These are phyloP conservation scores for Casuarina equisetifolia DNA, from an alignment of 306 rosid species.

Conservation along the genomic window DNA sequence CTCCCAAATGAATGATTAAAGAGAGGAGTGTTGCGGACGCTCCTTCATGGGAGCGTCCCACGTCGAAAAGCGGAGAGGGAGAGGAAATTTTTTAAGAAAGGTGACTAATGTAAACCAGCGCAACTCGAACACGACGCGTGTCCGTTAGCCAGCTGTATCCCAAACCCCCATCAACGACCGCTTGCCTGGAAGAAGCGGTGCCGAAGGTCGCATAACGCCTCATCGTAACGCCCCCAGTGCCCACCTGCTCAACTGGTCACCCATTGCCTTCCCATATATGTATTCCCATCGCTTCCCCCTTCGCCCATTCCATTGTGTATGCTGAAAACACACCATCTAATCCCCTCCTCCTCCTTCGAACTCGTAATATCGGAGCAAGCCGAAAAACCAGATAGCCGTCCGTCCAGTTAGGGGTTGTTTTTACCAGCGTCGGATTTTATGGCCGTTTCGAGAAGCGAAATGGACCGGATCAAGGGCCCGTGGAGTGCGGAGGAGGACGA, in stretches of 20 bases:
- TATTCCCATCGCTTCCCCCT: slow-evolving; percentile 16
- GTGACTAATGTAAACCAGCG: slow-evolving; percentile 43
- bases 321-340: neutral
- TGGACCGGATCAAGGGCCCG: slow-evolving; percentile 97
- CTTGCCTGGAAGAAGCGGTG: slow-evolving; percentile 67
- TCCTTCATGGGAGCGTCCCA: slow-evolving; percentile 13
- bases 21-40: slow-evolving; percentile 36
- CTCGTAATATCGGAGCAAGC: neutral
- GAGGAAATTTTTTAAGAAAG: neutral
- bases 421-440: neutral
- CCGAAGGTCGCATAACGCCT: slow-evolving; percentile 39
- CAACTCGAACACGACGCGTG: slow-evolving; percentile 74
- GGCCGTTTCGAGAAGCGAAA: slow-evolving; percentile 41
- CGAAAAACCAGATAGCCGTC: too few relatives aligned
- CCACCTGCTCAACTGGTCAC: slow-evolving; percentile 72
- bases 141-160: slow-evolving; percentile 80
- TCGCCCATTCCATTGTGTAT: neutral
- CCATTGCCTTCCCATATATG: slow-evolving; percentile 42
- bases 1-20: slow-evolving; percentile 2
- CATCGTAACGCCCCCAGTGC: slow-evolving; percentile 29
- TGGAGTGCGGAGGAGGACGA: slow-evolving; percentile 99
- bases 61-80: neutral
- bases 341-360: neutral
- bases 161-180: slow-evolving; percentile 65
- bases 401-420: too few relatives aligned